A percentile compares a stretch with the other conserved stretches of the same genome.
Conservation (phyloP, 2,329 filamentous ascomycete genomes). For the Diaporthe sp. region DNA sequence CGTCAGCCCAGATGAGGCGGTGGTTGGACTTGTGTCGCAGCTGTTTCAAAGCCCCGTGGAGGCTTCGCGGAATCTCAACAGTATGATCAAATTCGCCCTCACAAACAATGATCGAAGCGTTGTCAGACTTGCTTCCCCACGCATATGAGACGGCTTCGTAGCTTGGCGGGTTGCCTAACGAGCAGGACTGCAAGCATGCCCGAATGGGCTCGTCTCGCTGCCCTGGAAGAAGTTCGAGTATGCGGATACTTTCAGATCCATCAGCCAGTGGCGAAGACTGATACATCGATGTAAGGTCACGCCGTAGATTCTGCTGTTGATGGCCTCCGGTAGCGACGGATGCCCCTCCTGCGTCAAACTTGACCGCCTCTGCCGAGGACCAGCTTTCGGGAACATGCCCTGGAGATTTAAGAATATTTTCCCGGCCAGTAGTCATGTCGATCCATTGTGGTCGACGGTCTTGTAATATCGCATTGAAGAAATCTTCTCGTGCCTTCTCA, state of each 20-base stretch:
- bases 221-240: background rate
- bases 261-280: background rate
- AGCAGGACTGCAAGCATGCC: background rate
- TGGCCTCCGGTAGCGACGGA: background rate
- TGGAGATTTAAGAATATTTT: too few species aligned
- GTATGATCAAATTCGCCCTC: background rate
- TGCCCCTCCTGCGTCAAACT: background rate
- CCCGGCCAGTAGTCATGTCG: background rate
- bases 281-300: background rate
- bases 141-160: slow-evolving; percentile 1
- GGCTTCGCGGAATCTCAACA: background rate
- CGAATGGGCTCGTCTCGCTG: background rate
- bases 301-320: background rate
- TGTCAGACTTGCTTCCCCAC: background rate
- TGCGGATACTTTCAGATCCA: background rate
- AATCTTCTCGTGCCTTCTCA: too few species aligned
- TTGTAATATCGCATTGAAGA: too few species aligned
- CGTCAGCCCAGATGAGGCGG: background rate
- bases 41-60: background rate
- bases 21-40: background rate
- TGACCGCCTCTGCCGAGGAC: too few species aligned
- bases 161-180: background rate
- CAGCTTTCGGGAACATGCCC: background rate
- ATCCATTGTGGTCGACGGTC: too few species aligned
- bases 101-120: background rate